These are phyloP conservation scores for Lipomyces chichibuensis DNA, from an alignment of 805 yeast species.

Conservation along the genomic window DNA sequence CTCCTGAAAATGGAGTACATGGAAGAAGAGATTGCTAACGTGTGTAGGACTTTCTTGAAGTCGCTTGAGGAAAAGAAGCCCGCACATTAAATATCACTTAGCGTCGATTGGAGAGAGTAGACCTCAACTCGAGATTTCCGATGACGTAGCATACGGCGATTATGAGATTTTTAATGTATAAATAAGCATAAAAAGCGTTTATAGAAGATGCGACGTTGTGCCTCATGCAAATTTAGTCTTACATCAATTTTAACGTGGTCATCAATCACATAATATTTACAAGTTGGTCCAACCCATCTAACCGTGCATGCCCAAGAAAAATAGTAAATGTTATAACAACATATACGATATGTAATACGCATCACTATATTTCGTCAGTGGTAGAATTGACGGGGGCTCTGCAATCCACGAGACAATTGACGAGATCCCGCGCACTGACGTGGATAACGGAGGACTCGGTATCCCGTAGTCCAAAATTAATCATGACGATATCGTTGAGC, in stretches of 20 bases:
- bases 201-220: not conserved
- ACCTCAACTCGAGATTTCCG: not conserved
- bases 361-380: not conserved
- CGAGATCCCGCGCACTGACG: slow-evolving; percentile 18
- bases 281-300: not conserved
- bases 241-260: not conserved
- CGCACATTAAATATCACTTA: not conserved
- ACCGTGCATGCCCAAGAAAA: not conserved
- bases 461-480: slow-evolving; percentile 25
- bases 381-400: not conserved
- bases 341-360: not conserved
- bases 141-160: not conserved
- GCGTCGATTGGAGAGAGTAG: not conserved
- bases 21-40: not conserved
- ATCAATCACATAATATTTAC: not conserved
- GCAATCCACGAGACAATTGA: slow-evolving; percentile 23
- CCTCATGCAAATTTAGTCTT: not conserved
- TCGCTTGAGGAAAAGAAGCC: slow-evolving; percentile 31
- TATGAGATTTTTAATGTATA: not conserved
- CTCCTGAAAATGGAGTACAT: not conserved
- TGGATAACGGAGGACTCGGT: slow-evolving; percentile 19
- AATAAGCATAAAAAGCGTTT: not conserved
- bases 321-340: not conserved
- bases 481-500: slow-evolving; percentile 30
- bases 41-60: slow-evolving; percentile 29